Base-by-base conservation (phyloP, 768 basidiomycete genomes). In the Tricholoma hemisulphureum region DNA sequence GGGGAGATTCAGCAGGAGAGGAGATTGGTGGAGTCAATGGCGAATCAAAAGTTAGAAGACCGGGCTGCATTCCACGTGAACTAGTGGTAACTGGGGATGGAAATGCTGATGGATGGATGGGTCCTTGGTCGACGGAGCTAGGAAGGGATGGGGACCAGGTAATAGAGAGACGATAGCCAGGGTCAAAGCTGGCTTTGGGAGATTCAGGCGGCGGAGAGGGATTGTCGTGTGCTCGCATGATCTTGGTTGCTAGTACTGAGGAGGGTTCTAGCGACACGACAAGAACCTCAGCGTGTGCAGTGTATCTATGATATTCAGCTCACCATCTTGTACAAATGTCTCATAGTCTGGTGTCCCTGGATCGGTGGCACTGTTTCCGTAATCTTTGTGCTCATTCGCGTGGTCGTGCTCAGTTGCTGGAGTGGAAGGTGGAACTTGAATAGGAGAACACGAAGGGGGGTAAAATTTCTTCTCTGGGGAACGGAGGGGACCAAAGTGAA, bases 201-300 rank as follows among this genome's bases (percentile, higher is more conserved):
- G 61, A 56, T 29, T 46, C 57, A 26, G 76, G 77, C 28, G 77
- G 76, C 16, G 89, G 89, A 16, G 89, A 91, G 16, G 90, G 90
- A 64, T 92, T 92, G 63, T 84, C 85, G 57, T 83, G 81, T 52
- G 90, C 89, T 51, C 83, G 79, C 45, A 87, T 78, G 46, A 92
- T 82, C 70, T 73, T 84, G 60, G 75, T 82, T 29, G 86, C 90
- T 50, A 92, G 74, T 4, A 79, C 77, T 55, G 87, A 86, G 2
- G 88, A 82, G 8, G 88, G 88, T 66, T 91, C 89, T 83, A 60
- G 16, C 55, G 52, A 62, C 45, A 46, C 57, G 49, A 53, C 32
- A 56, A 26, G 51, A 28, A n/a, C n/a, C n/a, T n/a, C n/a, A 9
- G 9, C 28, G 2, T 29, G 16, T 52, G 32, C n/a, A 48, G 46